Base-by-base conservation (phyloP, 768 basidiomycete genomes). In the Macrolepiota dolichaula region DNA sequence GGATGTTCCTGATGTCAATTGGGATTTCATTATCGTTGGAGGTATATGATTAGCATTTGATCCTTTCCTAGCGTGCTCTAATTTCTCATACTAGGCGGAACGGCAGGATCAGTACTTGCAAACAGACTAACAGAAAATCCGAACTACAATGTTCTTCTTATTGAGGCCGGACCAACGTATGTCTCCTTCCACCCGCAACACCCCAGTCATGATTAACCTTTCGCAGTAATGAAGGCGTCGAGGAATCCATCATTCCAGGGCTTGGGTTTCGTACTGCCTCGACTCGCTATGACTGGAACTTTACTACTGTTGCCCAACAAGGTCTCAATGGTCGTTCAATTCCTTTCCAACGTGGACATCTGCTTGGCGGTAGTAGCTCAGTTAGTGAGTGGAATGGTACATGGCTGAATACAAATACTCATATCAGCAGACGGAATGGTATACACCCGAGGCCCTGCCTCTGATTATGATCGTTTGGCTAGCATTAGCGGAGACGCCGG, bases 91-190 rank as follows among this genome's bases (percentile, higher is more conserved):
- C 25, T 46, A 71, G 70, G 68, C 25, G 70, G 71, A 22, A 72
- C 70, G 0, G 71, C 72, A 24, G 74, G 74, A 9, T 66, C 62
- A 15, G 72, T 73, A 10, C 40, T 65, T 35, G 73, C 72, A 15
- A 75, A 69, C 53, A 64, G 74, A 4, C 63, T 75, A 24, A 66
- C 74, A 24, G 64, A 65, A 42, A 57, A 57, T 17, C n/a, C 59
- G 6, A 15, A 57, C 22, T 55, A 47, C 51, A 59, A 65, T 35
- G 64, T 65, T 7, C 59, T 65, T 2, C 19, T 65, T 11, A 57
- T 65, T 9, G 62, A 65, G 55, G 58, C 62, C 0, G 64, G 64
- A 3, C 64, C 64, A 2, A 61, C 62, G 64, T 65, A 54, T n/a
- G 62, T 57, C 6, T 25, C 19, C 37, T 24, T 10, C 15, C 36